phyloP scores from a whole-genome alignment of 2,329 filamentous ascomycete genomes.

The Clonostachys rhizophaga region DNA sequence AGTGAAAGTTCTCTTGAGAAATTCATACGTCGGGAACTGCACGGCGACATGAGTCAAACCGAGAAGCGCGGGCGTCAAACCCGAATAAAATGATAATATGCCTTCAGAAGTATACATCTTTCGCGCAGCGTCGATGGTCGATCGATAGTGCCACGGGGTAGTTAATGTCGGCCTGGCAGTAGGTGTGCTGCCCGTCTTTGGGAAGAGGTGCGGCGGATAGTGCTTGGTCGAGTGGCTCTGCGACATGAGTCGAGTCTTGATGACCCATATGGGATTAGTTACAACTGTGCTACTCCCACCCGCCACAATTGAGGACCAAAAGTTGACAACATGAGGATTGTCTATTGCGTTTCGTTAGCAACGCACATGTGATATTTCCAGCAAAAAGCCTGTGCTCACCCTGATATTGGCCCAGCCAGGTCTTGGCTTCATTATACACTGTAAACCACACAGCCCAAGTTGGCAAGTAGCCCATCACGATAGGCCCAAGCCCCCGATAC shows the following conservation, averaged over 20 bases:
- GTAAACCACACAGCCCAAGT: slow-evolving; percentile 99
- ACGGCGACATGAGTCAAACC: slow-evolving; percentile 94
- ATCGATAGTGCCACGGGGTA: slow-evolving; percentile 86
- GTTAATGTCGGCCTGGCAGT: slow-evolving; percentile 51
- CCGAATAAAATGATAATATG: slow-evolving; percentile 87
- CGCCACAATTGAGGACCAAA: slow-evolving; percentile 86
- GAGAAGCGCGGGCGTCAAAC: slow-evolving; percentile 84
- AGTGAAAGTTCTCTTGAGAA: slow-evolving; percentile 84
- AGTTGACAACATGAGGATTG: slow-evolving; percentile 73
- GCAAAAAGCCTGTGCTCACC: slow-evolving; percentile 33
- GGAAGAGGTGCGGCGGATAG: slow-evolving; percentile 30
- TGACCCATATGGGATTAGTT: slow-evolving; percentile 99
- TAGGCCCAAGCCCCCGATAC: slow-evolving; percentile 90
- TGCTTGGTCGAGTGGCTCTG: slow-evolving; percentile 59
- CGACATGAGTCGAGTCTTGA: slow-evolving; percentile 97
- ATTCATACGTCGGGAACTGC: slow-evolving; percentile 95
- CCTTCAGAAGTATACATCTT: slow-evolving; percentile 97
- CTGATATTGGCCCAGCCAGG: slow-evolving; percentile 62
- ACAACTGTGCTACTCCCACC: slow-evolving; percentile 89
- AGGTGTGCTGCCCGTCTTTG: slow-evolving; percentile 46
- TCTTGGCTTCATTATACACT: slow-evolving; percentile 88
- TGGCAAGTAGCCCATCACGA: slow-evolving; percentile 90
- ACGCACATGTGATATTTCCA: neutral
- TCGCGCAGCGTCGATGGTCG: slow-evolving; percentile 82
- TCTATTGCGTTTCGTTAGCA: slow-evolving; percentile 37